Conservation (phyloP, 208 protist species). For the Trypanosoma caninum region DNA sequence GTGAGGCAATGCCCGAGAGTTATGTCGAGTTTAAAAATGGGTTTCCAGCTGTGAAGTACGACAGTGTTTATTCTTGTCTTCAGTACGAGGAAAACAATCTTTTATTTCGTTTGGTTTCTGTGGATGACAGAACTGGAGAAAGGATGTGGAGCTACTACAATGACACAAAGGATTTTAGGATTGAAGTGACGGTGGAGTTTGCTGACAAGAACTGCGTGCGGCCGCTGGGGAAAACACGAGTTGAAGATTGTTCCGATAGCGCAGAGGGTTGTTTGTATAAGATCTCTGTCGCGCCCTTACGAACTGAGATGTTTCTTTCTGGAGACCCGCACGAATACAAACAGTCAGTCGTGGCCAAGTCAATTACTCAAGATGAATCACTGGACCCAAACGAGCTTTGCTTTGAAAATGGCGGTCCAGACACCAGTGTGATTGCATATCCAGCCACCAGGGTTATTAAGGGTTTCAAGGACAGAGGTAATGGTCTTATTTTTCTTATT, state of each 20-base stretch:
- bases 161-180: conserved; percentile 69
- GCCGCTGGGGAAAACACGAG: conserved; percentile 41
- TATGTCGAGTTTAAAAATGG: conserved; percentile 57
- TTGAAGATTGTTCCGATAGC: conserved; percentile 2
- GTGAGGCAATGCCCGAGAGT: conserved; percentile 42
- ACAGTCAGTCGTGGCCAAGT: conserved; percentile 62
- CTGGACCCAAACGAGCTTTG: conserved; percentile 32
- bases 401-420: conserved; percentile 56
- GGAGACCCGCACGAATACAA: conserved; percentile 46
- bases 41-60: conserved; percentile 47
- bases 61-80: conserved; percentile 74
- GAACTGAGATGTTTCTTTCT: conserved; percentile 57
- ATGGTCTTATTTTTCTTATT: conserved; percentile 56
- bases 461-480: conserved; percentile 60
- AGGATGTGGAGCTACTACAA: conserved; percentile 83
- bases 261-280: conserved; percentile 35
- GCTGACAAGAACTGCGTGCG: conserved; percentile 26
- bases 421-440: conserved; percentile 31
- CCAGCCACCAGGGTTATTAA: conserved; percentile 50
- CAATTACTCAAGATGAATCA: conserved; percentile 25
- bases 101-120: conserved; percentile 69
- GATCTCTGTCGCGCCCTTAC: conserved; percentile 47
- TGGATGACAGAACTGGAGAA: conserved; percentile 36
- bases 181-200: conserved; percentile 50
- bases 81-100: conserved; percentile 73